These are phyloP conservation scores for Daldinia sp. DNA, from an alignment of 2,329 filamentous ascomycete genomes.

Conservation along the genomic window DNA sequence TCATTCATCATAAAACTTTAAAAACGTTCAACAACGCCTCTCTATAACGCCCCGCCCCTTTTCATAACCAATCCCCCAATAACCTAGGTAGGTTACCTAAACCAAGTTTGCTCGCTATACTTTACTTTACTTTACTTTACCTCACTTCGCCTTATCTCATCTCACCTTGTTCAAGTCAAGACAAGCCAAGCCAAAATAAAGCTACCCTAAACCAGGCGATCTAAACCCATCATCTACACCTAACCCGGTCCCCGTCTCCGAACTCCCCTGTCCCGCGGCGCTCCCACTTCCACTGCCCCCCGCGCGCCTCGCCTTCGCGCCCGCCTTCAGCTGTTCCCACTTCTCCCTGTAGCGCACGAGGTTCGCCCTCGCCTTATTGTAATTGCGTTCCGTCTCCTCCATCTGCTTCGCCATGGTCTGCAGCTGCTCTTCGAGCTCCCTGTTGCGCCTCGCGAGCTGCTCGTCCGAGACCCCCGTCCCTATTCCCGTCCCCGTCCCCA, in stretches of 20 bases:
- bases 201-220: constrained; percentile 22
- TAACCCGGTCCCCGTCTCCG: constrained; percentile 7
- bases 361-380: constrained; percentile 67
- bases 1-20: neutral
- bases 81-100: neutral
- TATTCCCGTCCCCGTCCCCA: neutral
- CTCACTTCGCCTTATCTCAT: neutral
- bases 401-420: constrained; percentile 68
- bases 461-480: constrained; percentile 55
- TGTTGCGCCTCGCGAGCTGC: constrained; percentile 62
- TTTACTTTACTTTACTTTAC: neutral
- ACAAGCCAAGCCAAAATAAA: neutral
- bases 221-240: constrained; percentile 29
- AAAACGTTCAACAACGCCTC: neutral
- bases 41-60: neutral
- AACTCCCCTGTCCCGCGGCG: constrained; percentile 4
- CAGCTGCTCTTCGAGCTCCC: constrained; percentile 77
- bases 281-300: constrained; percentile 22
- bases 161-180: neutral
- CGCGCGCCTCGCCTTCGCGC: constrained; percentile 65
- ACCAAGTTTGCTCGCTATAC: neutral
- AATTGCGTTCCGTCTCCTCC: constrained; percentile 73
- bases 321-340: constrained; percentile 72
- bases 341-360: constrained; percentile 70
- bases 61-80: neutral